Evolutionary conservation across 352 stramenopile species (phyloP), one percentile per base, ranked within the genome.

Genomic region (Phytophthora multivora): DNA sequence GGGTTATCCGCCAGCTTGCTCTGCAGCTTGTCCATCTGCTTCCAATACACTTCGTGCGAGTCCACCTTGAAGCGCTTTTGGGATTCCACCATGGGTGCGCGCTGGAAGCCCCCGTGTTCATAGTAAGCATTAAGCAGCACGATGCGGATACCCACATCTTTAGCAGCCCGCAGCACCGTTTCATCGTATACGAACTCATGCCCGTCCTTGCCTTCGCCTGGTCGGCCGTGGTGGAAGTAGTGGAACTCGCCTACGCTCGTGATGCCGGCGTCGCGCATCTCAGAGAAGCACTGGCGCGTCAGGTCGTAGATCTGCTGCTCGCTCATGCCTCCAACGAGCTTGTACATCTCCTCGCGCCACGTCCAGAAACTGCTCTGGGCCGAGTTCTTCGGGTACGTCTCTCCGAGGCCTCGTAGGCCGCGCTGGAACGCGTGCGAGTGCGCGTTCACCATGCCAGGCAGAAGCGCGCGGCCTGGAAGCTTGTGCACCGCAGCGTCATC

Each of bases 281-380:
- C 83, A 11, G 76, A 73, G 64, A 92, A 92, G 69, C 83, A 92
- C 63, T 92, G 80, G 42, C 72, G 75, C 33, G 81, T 90, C 13
- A 92, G 63, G 35, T 74, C 72, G 60, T 88, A 89, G 21, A 92
- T 80, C 30, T 85, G 69, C 38, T 72, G 67, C 59, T 87, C 67
- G 31, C 60, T 90, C 80, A 90, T 90, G 46, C 56, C 61, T 21
- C 72, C 77, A 31, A 90, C 83, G 35, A 92, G 77, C 63, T 83
- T 83, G 79, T 92, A 92, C 83, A 92, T 92, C 63, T 92, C 83
- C 45, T 92, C 79, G 15, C 83, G 77, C 83, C 83, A 92, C 36
- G 83, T 92, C 83, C 83, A 92, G 60, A 92, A 92, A 53, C 79
- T 89, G 69, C 77, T 88, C 43, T 73, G 54, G 5, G 54, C 42